Evolutionary conservation across 2,329 filamentous ascomycete genomes (phyloP), one percentile per base, ranked within the genome.

Genomic region (Alternaria triticina): DNA sequence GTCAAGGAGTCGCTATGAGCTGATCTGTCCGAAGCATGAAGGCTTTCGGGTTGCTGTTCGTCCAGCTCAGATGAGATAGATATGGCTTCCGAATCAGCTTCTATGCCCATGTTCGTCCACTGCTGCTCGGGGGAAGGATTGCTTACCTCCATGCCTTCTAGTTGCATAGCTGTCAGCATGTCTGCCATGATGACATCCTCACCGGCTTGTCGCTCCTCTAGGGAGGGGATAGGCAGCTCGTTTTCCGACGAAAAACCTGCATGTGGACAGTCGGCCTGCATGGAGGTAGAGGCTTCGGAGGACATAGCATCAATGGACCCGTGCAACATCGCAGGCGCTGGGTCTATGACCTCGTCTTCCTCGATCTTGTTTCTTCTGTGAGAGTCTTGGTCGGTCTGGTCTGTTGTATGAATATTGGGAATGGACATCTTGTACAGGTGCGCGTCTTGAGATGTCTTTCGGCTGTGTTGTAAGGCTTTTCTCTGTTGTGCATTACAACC

Each of bases 231-330:
- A 30, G 9, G 2, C 20, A 25, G 28, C 2, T 25, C 17, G 10
- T 30, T 6, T 23, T 28, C 23, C 1, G 8, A 17, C 3, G 25
- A 6, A 5, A 20, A n/a, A 10, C 46, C 15, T 6, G 11, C 9
- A 17, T 10, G 6, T 28, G 23, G 3, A 27, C 0, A 11, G 30
- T 1, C 0, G 0, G 33, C 4, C 9, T 40, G 36, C 5, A 40
- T 40, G 9, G 4, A 40, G 1, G 36, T 11, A 0, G 36, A 1
- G n/a, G n/a, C 0, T 10, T 17, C 15, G 0, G 4, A 8, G 0
- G 15, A 8, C n/a, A 1, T 17, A 40, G 15, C 2, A 40, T 40
- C 33, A 15, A 40, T 4, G 15, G 15, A 5, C 4, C 15, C 33
- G 7, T n/a, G 33, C 15, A n/a, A 3, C 8, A n/a, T 36, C 7